phyloP scores from a whole-genome alignment of 2,329 filamentous ascomycete genomes.

The Thermomyces lanuginosus region DNA sequence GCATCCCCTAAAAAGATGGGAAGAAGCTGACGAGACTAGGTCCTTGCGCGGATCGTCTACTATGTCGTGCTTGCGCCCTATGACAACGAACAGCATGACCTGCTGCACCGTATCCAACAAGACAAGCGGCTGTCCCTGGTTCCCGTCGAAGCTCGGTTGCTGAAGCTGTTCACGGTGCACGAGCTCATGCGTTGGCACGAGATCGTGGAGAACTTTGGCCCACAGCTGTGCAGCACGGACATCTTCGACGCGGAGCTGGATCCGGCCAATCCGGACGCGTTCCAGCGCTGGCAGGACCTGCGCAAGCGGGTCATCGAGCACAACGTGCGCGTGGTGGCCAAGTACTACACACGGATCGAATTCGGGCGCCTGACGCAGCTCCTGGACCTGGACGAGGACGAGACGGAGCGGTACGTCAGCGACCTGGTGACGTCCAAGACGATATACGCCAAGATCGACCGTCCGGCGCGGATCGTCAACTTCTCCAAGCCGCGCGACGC shows the following conservation, averaged over 20 bases:
- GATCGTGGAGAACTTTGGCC: slow-evolving; percentile 73
- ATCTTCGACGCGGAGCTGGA: slow-evolving; percentile 57
- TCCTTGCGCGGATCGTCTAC: slow-evolving; percentile 89
- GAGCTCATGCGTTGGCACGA: slow-evolving; percentile 98
- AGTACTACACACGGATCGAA: slow-evolving; percentile 96
- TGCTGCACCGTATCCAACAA: slow-evolving; percentile 79
- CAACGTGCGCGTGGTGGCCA: slow-evolving; percentile 91
- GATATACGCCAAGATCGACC: slow-evolving; percentile 92
- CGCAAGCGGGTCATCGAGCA: slow-evolving; percentile 98
- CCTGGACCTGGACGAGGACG: slow-evolving; percentile 79
- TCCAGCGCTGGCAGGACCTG: slow-evolving; percentile 80
- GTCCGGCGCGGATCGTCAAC: slow-evolving; percentile 77
- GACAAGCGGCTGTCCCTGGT: slow-evolving; percentile 69
- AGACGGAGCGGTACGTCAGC: slow-evolving; percentile 98
- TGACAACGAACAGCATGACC: slow-evolving; percentile 96
- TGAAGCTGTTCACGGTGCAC: slow-evolving; percentile 87
- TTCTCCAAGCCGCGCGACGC: slow-evolving; percentile 91
- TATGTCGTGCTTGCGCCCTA: slow-evolving; percentile 92
- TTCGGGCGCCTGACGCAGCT: slow-evolving; percentile 81
- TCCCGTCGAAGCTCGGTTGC: slow-evolving; percentile 62
- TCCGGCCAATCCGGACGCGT: slow-evolving; percentile 61
- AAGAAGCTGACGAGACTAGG: slow-evolving; percentile 33
- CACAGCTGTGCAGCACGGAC: slow-evolving; percentile 74
- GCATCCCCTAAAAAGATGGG: too few species aligned
- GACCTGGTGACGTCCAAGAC: slow-evolving; percentile 95